phyloP scores from a whole-genome alignment of 2,329 filamentous ascomycete species.

The Diaporthe helianthi region DNA sequence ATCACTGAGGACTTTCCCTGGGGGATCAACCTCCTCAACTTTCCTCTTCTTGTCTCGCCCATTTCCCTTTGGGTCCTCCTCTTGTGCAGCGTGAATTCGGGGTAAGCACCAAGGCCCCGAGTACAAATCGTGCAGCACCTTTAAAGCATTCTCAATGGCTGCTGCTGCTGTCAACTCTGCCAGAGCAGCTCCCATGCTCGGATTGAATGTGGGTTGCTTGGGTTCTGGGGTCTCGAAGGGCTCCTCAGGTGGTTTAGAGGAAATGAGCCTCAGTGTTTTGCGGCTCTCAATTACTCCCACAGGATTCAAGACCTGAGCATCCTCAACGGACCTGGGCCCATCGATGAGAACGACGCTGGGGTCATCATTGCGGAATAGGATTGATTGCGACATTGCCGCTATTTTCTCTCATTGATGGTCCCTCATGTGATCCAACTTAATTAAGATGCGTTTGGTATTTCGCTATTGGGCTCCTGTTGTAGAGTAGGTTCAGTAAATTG shows the following conservation, averaged over 20 bases:
- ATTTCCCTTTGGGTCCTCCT: not conserved
- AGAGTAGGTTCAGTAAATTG: not conserved
- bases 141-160: conserved; percentile 53
- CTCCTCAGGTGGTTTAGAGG: conserved; percentile 49
- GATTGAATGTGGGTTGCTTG: conserved; percentile 42
- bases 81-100: conserved; percentile 41
- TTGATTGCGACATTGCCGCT: conserved; percentile 39
- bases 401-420: not conserved
- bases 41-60: conserved; percentile 31
- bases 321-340: conserved; percentile 72
- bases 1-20: conserved; percentile 25
- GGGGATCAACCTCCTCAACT: conserved; percentile 19
- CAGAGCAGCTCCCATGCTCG: conserved; percentile 55
- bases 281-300: conserved; percentile 27
- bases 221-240: conserved; percentile 63
- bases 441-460: not conserved
- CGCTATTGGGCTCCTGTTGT: no score
- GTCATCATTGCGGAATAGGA: conserved; percentile 62
- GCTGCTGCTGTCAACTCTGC: conserved; percentile 61
- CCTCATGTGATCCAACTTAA: not conserved
- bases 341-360: conserved; percentile 67
- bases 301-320: conserved; percentile 62
- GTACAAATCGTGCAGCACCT: conserved; percentile 44
- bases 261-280: conserved; percentile 51
- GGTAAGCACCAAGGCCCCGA: conserved; percentile 56